Evolutionary conservation across 768 basidiomycete genomes (phyloP).

Genomic region (Boletus sp.): DNA sequence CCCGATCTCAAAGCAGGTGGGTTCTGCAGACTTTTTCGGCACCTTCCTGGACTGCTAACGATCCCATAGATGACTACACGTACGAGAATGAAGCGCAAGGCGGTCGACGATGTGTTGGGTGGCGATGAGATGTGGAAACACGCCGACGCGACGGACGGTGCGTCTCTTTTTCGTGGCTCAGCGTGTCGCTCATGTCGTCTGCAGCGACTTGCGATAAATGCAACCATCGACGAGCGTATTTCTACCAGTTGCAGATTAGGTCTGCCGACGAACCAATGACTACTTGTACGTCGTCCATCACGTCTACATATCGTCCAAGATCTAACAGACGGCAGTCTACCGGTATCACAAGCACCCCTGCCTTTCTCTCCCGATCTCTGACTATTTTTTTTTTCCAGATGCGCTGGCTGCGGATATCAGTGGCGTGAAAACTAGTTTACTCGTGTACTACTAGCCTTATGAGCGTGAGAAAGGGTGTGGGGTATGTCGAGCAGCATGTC

Average conservation of each 20-base stretch:
- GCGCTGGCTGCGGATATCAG: constrained; percentile 59
- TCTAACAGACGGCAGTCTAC: constrained; percentile 47
- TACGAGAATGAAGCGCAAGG: constrained; percentile 81
- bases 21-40: not conserved
- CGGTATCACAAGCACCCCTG: constrained; percentile 37
- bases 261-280: constrained; percentile 95
- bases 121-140: constrained; percentile 93
- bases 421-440: constrained; percentile 63
- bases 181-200: not conserved
- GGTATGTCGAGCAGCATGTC: constrained; percentile 16
- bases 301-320: not conserved
- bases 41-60: not conserved
- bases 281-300: constrained; percentile 20
- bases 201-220: constrained; percentile 71
- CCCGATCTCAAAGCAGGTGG: constrained; percentile 27
- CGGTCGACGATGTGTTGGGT: constrained; percentile 93
- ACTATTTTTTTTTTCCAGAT: constrained; percentile 37
- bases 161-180: constrained; percentile 8
- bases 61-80: constrained; percentile 82
- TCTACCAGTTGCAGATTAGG: constrained; percentile 93
- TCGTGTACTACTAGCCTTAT: not conserved
- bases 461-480: constrained; percentile 23
- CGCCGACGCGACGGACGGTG: constrained; percentile 84
- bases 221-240: constrained; percentile 84
- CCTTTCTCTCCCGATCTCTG: not conserved